Percentiles rank a stretch among this genome's conserved stretches.
Conservation (phyloP, 129 eudicot species). For the Helianthus tuberosus region DNA sequence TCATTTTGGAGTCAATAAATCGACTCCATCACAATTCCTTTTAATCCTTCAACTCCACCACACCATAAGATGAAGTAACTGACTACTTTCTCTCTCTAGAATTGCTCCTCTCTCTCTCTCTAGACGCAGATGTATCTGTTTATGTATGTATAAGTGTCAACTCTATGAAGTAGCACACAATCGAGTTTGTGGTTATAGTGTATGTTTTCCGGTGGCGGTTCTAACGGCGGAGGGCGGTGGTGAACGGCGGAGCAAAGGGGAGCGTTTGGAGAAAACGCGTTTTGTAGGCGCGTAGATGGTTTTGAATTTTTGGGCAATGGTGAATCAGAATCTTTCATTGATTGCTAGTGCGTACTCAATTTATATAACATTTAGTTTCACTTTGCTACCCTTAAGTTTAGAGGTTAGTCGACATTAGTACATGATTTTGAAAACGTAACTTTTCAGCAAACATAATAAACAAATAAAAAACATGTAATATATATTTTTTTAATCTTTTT, state of each 20-base stretch:
- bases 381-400: too few relatives aligned
- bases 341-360: too few relatives aligned
- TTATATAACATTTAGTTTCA: too few relatives aligned
- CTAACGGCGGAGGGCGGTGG: constrained; percentile 17
- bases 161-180: neutral
- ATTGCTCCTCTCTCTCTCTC: neutral
- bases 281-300: constrained; percentile 21
- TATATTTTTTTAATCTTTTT: too few relatives aligned
- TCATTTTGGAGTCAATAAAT: constrained; percentile 31
- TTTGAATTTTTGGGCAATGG: neutral
- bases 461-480: too few relatives aligned
- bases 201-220: constrained; percentile 13
- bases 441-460: too few relatives aligned
- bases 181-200: neutral
- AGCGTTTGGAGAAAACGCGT: constrained; percentile 27
- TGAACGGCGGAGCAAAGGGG: constrained; percentile 11
- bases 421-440: too few relatives aligned
- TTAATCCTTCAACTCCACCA: constrained; percentile 27
- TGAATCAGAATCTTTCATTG: neutral
- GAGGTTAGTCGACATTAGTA: too few relatives aligned
- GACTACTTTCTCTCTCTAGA: constrained; percentile 13
- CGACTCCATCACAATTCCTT: constrained; percentile 10
- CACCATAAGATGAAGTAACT: constrained; percentile 35
- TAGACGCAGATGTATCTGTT: neutral
- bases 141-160: neutral